These are phyloP conservation scores for Verticillium longisporum DNA, from an alignment of 2,329 filamentous ascomycete species.

Conservation along the genomic window DNA sequence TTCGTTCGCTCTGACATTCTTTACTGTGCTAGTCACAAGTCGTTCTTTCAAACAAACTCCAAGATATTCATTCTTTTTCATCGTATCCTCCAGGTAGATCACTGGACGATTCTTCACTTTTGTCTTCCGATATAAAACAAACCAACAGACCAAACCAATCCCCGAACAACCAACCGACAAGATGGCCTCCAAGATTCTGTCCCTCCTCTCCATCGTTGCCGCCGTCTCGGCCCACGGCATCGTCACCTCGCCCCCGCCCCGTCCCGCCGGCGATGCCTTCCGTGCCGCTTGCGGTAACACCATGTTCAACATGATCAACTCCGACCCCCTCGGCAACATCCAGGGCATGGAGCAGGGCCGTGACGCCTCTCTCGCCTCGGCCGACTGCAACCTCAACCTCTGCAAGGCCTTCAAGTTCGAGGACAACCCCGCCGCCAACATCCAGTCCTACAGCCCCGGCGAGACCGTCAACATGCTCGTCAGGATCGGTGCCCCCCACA, in stretches of 20 bases:
- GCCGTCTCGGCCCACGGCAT: constrained; percentile 15
- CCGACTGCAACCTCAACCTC: constrained; percentile 27
- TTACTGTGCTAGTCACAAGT: constrained; percentile 13
- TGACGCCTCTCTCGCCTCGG: constrained; percentile 14
- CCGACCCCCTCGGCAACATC: constrained; percentile 30
- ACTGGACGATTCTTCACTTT: constrained; percentile 5
- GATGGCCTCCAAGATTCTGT: constrained; percentile 12
- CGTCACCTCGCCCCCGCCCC: constrained; percentile 11
- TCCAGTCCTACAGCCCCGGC: constrained; percentile 20
- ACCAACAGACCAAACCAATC: constrained; percentile 1
- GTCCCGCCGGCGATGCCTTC: constrained; percentile 14
- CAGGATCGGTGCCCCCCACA: constrained; percentile 29
- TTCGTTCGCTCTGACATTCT: constrained; percentile 1
- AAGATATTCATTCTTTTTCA: not conserved
- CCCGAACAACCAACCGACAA: not conserved
- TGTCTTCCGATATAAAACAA: not conserved
- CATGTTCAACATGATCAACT: constrained; percentile 14
- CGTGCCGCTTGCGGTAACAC: constrained; percentile 15
- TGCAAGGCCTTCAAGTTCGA: constrained; percentile 24
- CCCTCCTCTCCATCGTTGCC: constrained; percentile 11
- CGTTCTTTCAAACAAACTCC: constrained; percentile 8
- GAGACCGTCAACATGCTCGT: constrained; percentile 28
- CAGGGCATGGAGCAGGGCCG: constrained; percentile 26
- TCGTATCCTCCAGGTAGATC: constrained; percentile 1
- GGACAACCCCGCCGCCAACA: constrained; percentile 18